Evolutionary conservation across 192 early-diverging fungal species (phyloP), one percentile per base, ranked within the genome.

Genomic region (Umbelopsis sp.): DNA sequence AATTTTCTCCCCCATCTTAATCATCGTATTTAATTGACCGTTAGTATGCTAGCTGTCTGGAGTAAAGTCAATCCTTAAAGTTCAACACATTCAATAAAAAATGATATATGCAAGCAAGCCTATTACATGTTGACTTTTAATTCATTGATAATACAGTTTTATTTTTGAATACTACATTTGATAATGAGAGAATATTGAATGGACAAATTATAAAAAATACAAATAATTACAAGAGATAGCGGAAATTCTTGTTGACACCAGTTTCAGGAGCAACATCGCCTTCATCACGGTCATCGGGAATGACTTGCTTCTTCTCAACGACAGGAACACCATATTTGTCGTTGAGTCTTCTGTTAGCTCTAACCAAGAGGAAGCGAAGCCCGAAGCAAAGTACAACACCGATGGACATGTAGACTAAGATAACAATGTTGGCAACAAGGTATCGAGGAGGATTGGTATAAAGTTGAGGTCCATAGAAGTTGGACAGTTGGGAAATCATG

Each of bases 341-440:
- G 30, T 71, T 47, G 47, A 71, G 23, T 9, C 20, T 22, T 41
- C 61, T 45, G 41, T 71, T 71, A 6, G 53, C 70, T n/a, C 70
- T 21, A 1, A 25, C 20, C 35, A 71, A 45, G 23, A 71, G 30
- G 55, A 71, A 50, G 16, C 55, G 61, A 9, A 71, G 45, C 2
- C 70, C 70, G 27, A 71, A 71, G 55, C 70, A 71, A 16, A 71
- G 61, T n/a, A 46, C 8, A 12, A 71, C 61, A 35, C 70, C 70
- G 44, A 71, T 46, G 53, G 50, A 47, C 52, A 71, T 58, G 46
- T 71, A 71, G 35, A 53, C 44, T 25, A 71, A 50, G 27, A 71
- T 71, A 20, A 71, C 70, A 25, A 71, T 71, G 70, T 71, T 71
- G 23, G 70, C 70, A 23, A 55, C 52, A 27, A 71, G 53, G 44